phyloP scores from a whole-genome alignment of 768 basidiomycete genomes.

The Hypsizygus marmoreus region DNA sequence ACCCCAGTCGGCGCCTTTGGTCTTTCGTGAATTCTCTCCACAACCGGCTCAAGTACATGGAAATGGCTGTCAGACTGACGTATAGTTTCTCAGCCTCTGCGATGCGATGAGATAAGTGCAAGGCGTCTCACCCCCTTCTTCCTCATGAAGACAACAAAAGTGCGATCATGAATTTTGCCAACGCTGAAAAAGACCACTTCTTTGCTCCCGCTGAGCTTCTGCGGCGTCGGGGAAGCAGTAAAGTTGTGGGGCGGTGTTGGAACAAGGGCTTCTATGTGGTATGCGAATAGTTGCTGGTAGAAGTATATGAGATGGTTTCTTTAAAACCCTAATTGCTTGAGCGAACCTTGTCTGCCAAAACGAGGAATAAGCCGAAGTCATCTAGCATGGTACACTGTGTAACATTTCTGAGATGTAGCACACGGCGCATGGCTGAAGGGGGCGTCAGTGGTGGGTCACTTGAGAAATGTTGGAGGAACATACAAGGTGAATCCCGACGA shows the following conservation, averaged over 20 bases:
- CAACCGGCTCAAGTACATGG: slow-evolving; percentile 90
- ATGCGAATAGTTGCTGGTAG: slow-evolving; percentile 81
- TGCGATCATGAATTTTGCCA: slow-evolving; percentile 82
- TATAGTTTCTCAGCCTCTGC: slow-evolving; percentile 4
- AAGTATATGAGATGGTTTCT: slow-evolving; percentile 21
- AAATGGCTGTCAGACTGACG: slow-evolving; percentile 80
- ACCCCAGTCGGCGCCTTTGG: slow-evolving; percentile 61
- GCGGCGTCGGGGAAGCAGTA: slow-evolving; percentile 78
- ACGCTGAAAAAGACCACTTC: slow-evolving; percentile 97
- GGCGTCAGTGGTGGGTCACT: slow-evolving; percentile 32
- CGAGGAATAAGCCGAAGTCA: slow-evolving; percentile 96
- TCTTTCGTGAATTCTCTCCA: slow-evolving; percentile 80
- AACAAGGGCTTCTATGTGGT: slow-evolving; percentile 94
- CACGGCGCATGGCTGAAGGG: slow-evolving; percentile 77
- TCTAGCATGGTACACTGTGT: slow-evolving; percentile 94
- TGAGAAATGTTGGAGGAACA: too few species aligned
- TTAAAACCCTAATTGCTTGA: slow-evolving; percentile 48
- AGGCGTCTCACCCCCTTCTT: slow-evolving; percentile 79
- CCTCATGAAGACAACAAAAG: slow-evolving; percentile 95
- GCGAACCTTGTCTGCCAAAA: slow-evolving; percentile 84
- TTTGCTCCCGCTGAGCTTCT: slow-evolving; percentile 84
- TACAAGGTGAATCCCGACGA: slow-evolving; percentile 82
- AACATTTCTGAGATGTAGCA: slow-evolving; percentile 89
- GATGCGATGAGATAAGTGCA: slow-evolving; percentile 44
- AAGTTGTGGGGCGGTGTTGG: slow-evolving; percentile 75